Evolutionary conservation across 306 rosid genomes (phyloP), one percentile per base, ranked within the genome.

Genomic region (Macrotyloma uniflorum): DNA sequence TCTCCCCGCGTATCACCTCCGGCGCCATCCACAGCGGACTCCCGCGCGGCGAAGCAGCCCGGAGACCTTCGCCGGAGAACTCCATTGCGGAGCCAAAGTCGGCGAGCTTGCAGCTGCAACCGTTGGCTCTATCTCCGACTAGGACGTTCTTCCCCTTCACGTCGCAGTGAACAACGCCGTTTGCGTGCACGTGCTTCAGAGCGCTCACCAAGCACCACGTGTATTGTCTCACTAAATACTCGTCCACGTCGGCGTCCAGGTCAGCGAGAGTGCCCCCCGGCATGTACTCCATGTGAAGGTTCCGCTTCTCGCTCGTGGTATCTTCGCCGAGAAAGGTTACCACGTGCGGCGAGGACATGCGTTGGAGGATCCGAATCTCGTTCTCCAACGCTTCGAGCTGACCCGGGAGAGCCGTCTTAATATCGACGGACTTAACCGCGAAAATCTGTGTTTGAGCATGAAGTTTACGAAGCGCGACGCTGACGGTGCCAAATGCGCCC

Each of bases 11-110:
- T 9, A 91, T 79, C n/a, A 91, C 97, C 87, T 91, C 97, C 65
- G 97, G 94, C 2, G 93, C 97, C 97, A 91, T 91, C 97, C 94
- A 90, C 12, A 91, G 76, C 1, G 97, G 97, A 19, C 91, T 91
- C 5, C 97, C 97, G 2, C 97, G 91, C 4, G 91, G 93, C 24
- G 20, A 18, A 43, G 9, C 40, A 57, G 1, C 15, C 11, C 35
- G 47, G 0, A 20, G 0, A 0, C 2, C 58, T 5, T 12, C 28
- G 4, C 11, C 19, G 0, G 76, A 9, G 0, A 65, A 1, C 5
- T 80, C 84, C 12, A 64, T 30, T 15, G 94, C 86, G 12, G 91
- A 91, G 1, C 97, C 97, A 78, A 91, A 91, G 77, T 91, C 94
- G 5, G 84, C 86, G 45, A 91, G 92, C 84, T 88, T 90, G 4